Conservation (phyloP, 768 basidiomycete genomes). For the Tulasnella sp. region DNA sequence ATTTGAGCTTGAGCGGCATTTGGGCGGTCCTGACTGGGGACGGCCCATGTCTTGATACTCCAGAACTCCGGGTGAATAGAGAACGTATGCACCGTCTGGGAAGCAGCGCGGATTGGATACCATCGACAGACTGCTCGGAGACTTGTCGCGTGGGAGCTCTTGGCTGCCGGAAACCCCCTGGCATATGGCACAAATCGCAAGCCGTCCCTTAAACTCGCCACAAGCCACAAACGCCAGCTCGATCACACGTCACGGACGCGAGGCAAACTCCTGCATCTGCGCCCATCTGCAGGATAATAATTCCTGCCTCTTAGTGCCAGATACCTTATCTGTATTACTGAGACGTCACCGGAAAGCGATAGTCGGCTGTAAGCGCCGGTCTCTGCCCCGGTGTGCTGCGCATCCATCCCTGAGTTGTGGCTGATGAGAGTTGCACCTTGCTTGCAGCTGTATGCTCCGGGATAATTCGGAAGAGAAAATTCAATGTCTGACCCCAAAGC, state of each 20-base stretch:
- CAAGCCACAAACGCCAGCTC: not conserved
- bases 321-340: not conserved
- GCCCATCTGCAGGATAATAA: not conserved
- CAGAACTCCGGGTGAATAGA: not conserved
- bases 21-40: not conserved
- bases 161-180: not conserved
- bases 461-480: not conserved
- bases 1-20: slow-evolving; percentile 6
- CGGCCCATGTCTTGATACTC: not conserved
- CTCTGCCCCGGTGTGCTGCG: not conserved
- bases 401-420: not conserved
- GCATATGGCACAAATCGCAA: not conserved
- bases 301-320: too few relatives aligned
- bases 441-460: not conserved
- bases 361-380: too few relatives aligned
- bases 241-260: not conserved
- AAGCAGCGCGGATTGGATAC: not conserved
- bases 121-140: not conserved
- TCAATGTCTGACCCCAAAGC: not conserved
- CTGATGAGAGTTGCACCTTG: not conserved
- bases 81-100: not conserved
- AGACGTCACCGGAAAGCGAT: not conserved
- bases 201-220: not conserved
- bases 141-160: not conserved
- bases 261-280: not conserved